A percentile compares a stretch with the other conserved stretches of the same genome.
phyloP scores from a whole-genome alignment of 495 filamentous ascomycete genomes.

The Penicillium chermesinum region DNA sequence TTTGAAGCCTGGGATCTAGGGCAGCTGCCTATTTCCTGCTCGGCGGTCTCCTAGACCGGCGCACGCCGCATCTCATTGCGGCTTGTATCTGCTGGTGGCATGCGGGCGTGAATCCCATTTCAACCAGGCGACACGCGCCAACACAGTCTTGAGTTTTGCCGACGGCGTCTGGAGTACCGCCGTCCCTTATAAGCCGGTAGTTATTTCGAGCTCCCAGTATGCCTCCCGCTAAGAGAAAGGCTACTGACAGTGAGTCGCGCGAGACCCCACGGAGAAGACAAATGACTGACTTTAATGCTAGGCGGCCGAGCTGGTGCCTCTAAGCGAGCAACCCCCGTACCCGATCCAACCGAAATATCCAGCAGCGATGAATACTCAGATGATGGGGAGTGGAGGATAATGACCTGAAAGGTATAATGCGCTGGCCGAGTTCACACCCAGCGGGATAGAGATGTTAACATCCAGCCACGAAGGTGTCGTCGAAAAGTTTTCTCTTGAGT shows the following conservation, averaged over 20 bases:
- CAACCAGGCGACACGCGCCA: conserved; percentile 15
- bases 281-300: conserved; percentile 35
- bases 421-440: conserved; percentile 37
- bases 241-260: conserved; percentile 44
- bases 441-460: conserved; percentile 18
- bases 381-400: conserved; percentile 49
- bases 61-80: conserved; percentile 13
- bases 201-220: conserved; percentile 39
- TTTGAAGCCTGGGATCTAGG: no score
- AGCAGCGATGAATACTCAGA: conserved; percentile 71
- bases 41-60: conserved; percentile 5
- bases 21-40: no score
- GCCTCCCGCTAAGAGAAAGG: conserved; percentile 80
- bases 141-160: background rate
- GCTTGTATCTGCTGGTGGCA: conserved; percentile 16
- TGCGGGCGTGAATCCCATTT: conserved; percentile 17
- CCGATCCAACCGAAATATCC: conserved; percentile 58
- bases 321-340: conserved; percentile 62
- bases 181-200: background rate
- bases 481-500: conserved; percentile 60
- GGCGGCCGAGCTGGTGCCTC: conserved; percentile 54
- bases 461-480: conserved; percentile 46
- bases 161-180: background rate
- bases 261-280: background rate
- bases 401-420: conserved; percentile 47